Evolutionary conservation across 176 grass and related monocot species (phyloP).

Genomic region (Hsuehochloa calcarea): DNA sequence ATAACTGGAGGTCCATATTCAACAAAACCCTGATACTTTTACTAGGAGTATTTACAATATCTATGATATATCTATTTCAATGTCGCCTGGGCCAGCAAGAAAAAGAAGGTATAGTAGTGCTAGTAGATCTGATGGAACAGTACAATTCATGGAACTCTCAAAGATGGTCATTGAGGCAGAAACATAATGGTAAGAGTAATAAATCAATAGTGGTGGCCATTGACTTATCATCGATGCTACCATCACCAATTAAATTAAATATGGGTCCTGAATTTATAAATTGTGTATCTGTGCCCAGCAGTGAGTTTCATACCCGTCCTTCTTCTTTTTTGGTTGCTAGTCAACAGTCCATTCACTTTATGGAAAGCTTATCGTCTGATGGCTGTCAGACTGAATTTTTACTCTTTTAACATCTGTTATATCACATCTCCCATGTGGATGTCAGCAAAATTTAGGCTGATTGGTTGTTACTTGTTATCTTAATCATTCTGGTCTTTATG

Average conservation of each 20-base stretch:
- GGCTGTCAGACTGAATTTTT: background rate
- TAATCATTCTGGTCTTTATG: background rate
- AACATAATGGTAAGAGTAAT: background rate
- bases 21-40: background rate
- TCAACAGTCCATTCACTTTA: background rate
- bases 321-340: background rate
- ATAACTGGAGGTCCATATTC: background rate
- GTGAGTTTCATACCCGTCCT: background rate
- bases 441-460: background rate
- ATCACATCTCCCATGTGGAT: background rate
- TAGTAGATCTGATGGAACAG: background rate
- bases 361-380: background rate
- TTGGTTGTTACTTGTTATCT: background rate
- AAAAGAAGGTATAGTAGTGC: background rate
- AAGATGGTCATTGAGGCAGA: background rate
- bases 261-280: background rate
- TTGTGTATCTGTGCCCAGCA: background rate
- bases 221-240: background rate
- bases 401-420: background rate
- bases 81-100: background rate
- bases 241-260: conserved; percentile 8
- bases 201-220: background rate
- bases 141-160: background rate
- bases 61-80: background rate
- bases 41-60: background rate